Evolutionary conservation across 73 alveolate genomes (phyloP).

Genomic region (Paramecium caudatum): DNA sequence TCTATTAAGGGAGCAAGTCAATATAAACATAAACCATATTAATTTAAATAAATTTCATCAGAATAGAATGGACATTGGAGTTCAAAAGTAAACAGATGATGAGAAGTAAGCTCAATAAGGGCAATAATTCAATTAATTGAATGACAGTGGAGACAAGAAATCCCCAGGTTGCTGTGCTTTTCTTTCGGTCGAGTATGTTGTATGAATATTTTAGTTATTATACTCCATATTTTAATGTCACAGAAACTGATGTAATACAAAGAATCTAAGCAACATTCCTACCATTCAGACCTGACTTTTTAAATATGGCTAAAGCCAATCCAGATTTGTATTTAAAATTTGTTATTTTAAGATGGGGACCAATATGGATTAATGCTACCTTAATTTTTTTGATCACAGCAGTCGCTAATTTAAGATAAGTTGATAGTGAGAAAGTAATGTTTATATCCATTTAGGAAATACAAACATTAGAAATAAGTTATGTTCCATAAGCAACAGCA

Average conservation of each 20-base stretch:
- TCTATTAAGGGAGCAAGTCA: constrained; percentile 1
- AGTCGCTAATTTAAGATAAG: constrained; percentile 5
- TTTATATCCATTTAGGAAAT: no score
- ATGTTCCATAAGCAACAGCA: constrained; percentile 60
- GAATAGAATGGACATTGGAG: constrained; percentile 57
- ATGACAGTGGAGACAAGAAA: constrained; percentile 30
- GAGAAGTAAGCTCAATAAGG: constrained; percentile 17
- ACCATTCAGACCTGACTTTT: constrained; percentile 39
- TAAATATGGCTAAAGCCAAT: constrained; percentile 1
- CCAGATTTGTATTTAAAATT: constrained; percentile 24
- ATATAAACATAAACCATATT: constrained; percentile 47
- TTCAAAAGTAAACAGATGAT: constrained; percentile 27
- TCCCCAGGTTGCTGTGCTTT: constrained; percentile 3
- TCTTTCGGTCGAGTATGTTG: constrained; percentile 10
- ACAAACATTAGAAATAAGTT: not conserved
- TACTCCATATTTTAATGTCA: constrained; percentile 48
- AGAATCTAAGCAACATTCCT: constrained; percentile 48
- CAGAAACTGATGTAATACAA: constrained; percentile 11
- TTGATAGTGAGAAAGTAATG: constrained; percentile 5
- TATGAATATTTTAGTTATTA: not conserved
- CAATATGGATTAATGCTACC: constrained; percentile 58
- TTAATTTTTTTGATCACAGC: constrained; percentile 46
- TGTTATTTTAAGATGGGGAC: constrained; percentile 49
- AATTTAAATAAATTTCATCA: constrained; percentile 24
- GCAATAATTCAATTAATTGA: not conserved